Evolutionary conservation across 768 basidiomycete species (phyloP), one percentile per base, ranked within the genome.

Genomic region (Russula griseocarnosa): DNA sequence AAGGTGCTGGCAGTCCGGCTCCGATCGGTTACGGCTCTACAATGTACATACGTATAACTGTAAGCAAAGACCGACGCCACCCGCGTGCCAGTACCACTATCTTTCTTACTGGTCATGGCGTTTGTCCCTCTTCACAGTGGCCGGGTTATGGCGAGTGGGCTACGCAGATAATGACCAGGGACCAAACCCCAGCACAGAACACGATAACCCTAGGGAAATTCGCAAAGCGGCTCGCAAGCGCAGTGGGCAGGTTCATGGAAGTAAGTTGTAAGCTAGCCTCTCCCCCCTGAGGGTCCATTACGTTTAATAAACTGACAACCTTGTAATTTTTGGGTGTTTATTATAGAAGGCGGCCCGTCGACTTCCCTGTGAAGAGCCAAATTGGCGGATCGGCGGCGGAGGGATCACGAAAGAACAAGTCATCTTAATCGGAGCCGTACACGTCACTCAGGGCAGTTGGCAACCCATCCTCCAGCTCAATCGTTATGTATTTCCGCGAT

Each of bases 381-480:
- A 50, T n/a, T 64, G 63, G 63, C 46, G 47, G 2, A 10, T 64
- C 16, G 58, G 54, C 10, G 11, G 8, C 0, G 58, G 58, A 8
- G 46, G 38, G 3, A 55, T 64, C 46, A 50, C 52, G 13, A 64
- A 11, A 9, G 46, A 55, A 6, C 46, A 55, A 0, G 54, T 64
- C 18, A 49, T 49, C 7, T 22, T 64, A 7, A 34, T 64, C 1
- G 63, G 63, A 6, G 22, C 24, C 13, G 47, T 64, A 2, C 63
- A 64, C 5, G 63, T 64, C 54, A 61, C 63, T 1, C 63, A 61
- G 32, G 63, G 63, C 9, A 65, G 63, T 20, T 65, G 63, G 63
- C 63, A 65, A 6, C 63, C 63, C 16, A 65, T 65, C 5, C 63
- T 65, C 8, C 63, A 65, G 8, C 54, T 65, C 6, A 56, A 52